Conservation (phyloP, 441 rosid genomes). For the Jatropha podagrica region DNA sequence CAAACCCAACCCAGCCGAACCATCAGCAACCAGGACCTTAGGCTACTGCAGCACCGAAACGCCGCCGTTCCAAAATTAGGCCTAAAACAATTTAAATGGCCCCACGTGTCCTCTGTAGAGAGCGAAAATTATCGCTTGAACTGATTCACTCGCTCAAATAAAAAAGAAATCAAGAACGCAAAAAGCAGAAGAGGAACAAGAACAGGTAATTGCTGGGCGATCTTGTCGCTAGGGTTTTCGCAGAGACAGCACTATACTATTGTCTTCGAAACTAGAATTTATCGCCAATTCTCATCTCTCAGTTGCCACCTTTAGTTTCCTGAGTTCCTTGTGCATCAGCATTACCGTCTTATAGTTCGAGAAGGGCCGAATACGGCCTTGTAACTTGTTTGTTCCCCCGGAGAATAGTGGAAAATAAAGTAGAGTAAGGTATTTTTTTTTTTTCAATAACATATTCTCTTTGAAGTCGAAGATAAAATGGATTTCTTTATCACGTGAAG, state of each 20-base stretch:
- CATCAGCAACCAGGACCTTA: too few species aligned
- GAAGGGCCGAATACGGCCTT: not conserved
- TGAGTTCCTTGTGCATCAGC: not conserved
- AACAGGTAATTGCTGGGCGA: not conserved
- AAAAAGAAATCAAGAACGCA: not conserved
- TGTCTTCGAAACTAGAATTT: not conserved
- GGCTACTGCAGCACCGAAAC: too few species aligned
- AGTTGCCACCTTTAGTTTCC: conserved; percentile 13
- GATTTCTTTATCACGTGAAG: not conserved
- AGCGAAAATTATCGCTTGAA: not conserved
- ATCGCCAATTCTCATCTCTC: not conserved
- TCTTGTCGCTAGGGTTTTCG: conserved; percentile 21
- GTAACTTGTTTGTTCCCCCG: not conserved
- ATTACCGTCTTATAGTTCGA: not conserved
- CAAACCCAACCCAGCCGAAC: too few species aligned
- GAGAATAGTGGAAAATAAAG: not conserved
- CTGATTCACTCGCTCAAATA: not conserved
- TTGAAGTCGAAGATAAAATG: not conserved
- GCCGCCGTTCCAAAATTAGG: too few species aligned
- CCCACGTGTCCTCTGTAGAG: not conserved
- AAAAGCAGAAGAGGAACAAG: not conserved
- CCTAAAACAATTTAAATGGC: too few species aligned
- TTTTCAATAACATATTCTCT: not conserved
- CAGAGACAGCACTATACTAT: not conserved
- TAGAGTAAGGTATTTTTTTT: not conserved